Evolutionary conservation across 768 basidiomycete species (phyloP).

Genomic region (Phanerodontia chrysosporium): DNA sequence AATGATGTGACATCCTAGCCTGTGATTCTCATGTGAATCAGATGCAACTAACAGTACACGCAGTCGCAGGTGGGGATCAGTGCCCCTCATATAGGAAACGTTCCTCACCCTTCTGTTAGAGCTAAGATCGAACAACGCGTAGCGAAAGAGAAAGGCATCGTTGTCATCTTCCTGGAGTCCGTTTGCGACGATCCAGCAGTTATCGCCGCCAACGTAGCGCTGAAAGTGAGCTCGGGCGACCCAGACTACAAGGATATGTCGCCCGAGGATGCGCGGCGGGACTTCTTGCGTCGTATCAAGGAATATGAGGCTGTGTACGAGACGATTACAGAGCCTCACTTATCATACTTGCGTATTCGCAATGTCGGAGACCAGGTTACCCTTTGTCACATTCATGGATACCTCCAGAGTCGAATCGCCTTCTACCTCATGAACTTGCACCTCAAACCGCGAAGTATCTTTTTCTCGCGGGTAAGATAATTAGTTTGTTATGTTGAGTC

Average conservation of each 20-base stretch:
- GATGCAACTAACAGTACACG: slow-evolving; percentile 95
- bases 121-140: slow-evolving; percentile 83
- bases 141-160: slow-evolving; percentile 79
- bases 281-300: slow-evolving; percentile 88
- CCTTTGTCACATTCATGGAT: slow-evolving; percentile 87
- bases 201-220: slow-evolving; percentile 92
- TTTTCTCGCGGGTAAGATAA: slow-evolving; percentile 89
- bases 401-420: slow-evolving; percentile 93
- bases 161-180: slow-evolving; percentile 91
- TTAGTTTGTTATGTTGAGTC: no score
- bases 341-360: slow-evolving; percentile 87
- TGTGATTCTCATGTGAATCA: slow-evolving; percentile 26
- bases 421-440: slow-evolving; percentile 99
- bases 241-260: slow-evolving; percentile 94
- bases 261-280: slow-evolving; percentile 77
- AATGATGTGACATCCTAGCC: neutral
- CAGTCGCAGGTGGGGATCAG: slow-evolving; percentile 51
- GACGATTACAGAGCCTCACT: slow-evolving; percentile 85
- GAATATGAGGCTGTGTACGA: slow-evolving; percentile 96
- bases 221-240: slow-evolving; percentile 95
- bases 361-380: slow-evolving; percentile 92
- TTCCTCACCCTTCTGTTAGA: slow-evolving; percentile 33
- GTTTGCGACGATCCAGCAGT: slow-evolving; percentile 90
- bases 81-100: neutral
- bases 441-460: slow-evolving; percentile 93